These are phyloP conservation scores for Tricholoma sp. DNA, from an alignment of 768 basidiomycete species.

Conservation along the genomic window DNA sequence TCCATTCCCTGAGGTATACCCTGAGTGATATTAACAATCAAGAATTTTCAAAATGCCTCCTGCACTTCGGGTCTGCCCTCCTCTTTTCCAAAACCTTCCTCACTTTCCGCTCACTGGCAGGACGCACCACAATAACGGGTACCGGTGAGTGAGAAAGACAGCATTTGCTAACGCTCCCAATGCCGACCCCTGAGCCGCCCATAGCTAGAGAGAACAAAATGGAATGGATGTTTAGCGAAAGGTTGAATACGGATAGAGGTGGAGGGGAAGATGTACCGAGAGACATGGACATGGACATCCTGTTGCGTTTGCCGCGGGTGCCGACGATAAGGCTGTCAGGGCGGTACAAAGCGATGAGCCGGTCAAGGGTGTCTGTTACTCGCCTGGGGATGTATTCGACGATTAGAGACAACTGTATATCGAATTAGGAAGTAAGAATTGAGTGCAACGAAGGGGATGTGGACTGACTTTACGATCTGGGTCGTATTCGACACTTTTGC, in stretches of 20 bases:
- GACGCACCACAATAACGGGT: constrained; percentile 92
- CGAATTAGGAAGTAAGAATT: background rate
- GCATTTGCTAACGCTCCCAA: constrained; percentile 59
- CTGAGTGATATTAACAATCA: too few relatives aligned
- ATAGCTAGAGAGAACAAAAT: too few relatives aligned
- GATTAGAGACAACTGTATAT: constrained; percentile 71
- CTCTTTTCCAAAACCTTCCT: constrained; percentile 83
- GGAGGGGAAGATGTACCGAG: too few relatives aligned
- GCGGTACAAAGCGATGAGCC: constrained; percentile 86
- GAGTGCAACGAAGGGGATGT: background rate
- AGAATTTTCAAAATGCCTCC: constrained; percentile 81
- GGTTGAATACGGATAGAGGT: too few relatives aligned
- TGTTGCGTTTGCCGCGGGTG: constrained; percentile 55
- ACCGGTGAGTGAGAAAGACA: constrained; percentile 91
- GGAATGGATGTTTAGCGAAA: too few relatives aligned
- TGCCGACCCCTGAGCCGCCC: constrained; percentile 23
- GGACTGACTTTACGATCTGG: constrained; percentile 65
- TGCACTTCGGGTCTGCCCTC: constrained; percentile 83
- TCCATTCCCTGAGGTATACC: too few relatives aligned
- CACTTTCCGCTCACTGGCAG: constrained; percentile 83
- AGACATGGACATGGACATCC: background rate
- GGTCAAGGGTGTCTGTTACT: constrained; percentile 84
- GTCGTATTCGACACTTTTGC: constrained; percentile 74
- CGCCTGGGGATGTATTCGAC: constrained; percentile 93
- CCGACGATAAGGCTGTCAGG: constrained; percentile 94